phyloP scores from a whole-genome alignment of 257 asterid species.

The Solanum okadae region DNA sequence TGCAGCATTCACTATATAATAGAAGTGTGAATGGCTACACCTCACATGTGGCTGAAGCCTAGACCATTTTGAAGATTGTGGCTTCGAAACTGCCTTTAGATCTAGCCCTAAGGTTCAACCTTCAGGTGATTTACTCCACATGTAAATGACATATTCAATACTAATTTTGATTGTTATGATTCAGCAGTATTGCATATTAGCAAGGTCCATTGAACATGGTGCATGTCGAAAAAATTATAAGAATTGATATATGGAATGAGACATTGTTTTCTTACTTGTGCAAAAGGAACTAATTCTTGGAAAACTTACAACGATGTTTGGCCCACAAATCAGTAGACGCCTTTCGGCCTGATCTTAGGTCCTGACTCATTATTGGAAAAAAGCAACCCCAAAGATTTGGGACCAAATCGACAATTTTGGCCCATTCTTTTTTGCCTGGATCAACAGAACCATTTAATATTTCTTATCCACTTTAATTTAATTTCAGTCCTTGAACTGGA shows the following conservation, averaged over 20 bases:
- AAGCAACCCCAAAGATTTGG: background rate
- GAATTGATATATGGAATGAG: background rate
- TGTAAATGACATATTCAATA: background rate
- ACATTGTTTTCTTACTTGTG: background rate
- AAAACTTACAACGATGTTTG: background rate
- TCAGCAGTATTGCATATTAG: background rate
- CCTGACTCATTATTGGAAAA: background rate
- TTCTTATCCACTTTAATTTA: background rate
- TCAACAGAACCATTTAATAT: background rate
- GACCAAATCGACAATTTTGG: background rate
- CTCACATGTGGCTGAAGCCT: background rate
- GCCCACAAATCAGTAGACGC: background rate
- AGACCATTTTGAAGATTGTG: background rate
- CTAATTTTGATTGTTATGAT: background rate
- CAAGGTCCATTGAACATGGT: background rate
- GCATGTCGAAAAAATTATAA: background rate
- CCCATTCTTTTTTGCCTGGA: background rate
- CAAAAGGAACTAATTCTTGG: background rate
- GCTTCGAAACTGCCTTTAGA: background rate
- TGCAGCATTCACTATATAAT: background rate
- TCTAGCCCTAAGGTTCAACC: background rate
- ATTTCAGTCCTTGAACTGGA: background rate
- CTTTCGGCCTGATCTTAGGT: background rate
- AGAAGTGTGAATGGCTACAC: background rate
- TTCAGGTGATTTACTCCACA: background rate